A percentile compares a stretch with the other conserved stretches of the same genome.
phyloP scores from a whole-genome alignment of 2,329 filamentous ascomycete genomes.

The Aspergillus carbonarius region DNA sequence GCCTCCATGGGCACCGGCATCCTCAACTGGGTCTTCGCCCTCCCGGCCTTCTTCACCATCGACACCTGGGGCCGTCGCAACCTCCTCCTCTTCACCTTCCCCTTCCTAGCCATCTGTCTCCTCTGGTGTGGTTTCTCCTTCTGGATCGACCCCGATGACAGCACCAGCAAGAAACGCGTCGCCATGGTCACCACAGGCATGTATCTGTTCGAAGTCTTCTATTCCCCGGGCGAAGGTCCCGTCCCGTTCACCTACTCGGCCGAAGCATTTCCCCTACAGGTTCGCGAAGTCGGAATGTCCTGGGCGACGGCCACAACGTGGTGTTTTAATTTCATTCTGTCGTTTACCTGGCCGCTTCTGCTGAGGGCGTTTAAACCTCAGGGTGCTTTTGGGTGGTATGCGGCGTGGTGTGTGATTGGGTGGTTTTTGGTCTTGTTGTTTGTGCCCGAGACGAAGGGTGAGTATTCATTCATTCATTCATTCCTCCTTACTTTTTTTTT shows the following conservation, averaged over 20 bases:
- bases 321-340: conserved; percentile 57
- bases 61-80: conserved; percentile 66
- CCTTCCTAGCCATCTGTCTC: conserved; percentile 52
- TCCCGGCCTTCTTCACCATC: conserved; percentile 65
- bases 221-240: conserved; percentile 58
- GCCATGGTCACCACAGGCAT: conserved; percentile 45
- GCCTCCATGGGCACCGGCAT: conserved; percentile 65
- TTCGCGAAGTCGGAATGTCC: conserved; percentile 63
- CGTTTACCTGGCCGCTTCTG: conserved; percentile 54
- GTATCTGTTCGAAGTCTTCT: conserved; percentile 53
- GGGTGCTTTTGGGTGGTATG: conserved; percentile 59
- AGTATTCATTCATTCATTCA: too few species aligned
- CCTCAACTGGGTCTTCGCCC: conserved; percentile 65
- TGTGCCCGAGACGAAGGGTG: conserved; percentile 51
- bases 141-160: conserved; percentile 42
- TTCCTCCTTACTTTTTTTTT: too few species aligned
- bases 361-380: conserved; percentile 50
- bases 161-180: conserved; percentile 33
- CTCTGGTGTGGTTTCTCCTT: conserved; percentile 54
- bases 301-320: conserved; percentile 56
- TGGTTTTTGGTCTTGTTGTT: conserved; percentile 54
- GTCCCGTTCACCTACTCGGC: conserved; percentile 66
- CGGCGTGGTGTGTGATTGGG: conserved; percentile 55
- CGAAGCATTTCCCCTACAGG: conserved; percentile 62
- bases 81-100: conserved; percentile 62